A percentile compares a stretch with the other conserved stretches of the same genome.
These are phyloP conservation scores for Barnettozyma sucrosica DNA, from an alignment of 805 yeast species.

Conservation along the genomic window DNA sequence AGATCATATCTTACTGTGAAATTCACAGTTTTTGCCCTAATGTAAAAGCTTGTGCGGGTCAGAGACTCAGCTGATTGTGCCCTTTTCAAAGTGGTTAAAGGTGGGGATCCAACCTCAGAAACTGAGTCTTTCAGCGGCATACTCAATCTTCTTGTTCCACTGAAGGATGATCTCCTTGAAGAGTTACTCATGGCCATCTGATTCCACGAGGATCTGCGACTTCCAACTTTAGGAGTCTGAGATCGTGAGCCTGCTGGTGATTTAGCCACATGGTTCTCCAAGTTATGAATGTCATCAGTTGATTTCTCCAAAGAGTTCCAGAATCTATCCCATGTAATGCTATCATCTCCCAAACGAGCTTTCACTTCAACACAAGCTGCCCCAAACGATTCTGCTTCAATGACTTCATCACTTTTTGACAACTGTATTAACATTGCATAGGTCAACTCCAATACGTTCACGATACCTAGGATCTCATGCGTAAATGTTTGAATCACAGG, in stretches of 20 bases:
- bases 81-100: conserved; percentile 6
- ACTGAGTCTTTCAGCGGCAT: conserved; percentile 8
- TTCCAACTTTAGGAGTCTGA: conserved; percentile 15
- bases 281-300: conserved; percentile 23
- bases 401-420: conserved; percentile 23
- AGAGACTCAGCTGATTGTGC: conserved; percentile 21
- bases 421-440: conserved; percentile 35
- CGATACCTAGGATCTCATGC: conserved; percentile 33
- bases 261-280: conserved; percentile 22
- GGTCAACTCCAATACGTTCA: conserved; percentile 39
- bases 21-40: conserved; percentile 15
- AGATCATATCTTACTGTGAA: conserved; percentile 18
- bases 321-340: conserved; percentile 27
- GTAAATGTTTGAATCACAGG: conserved; percentile 32
- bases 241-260: conserved; percentile 23
- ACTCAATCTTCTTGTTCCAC: conserved; percentile 9
- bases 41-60: conserved; percentile 19
- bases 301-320: conserved; percentile 30
- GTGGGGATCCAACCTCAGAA: neutral
- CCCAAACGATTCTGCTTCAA: conserved; percentile 16
- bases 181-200: conserved; percentile 9
- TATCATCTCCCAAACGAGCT: conserved; percentile 20
- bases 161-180: conserved; percentile 21
- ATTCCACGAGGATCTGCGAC: conserved; percentile 20
- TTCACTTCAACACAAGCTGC: conserved; percentile 21